These are phyloP conservation scores for Colletotrichum coccodes DNA, from an alignment of 2,329 filamentous ascomycete species.

Conservation along the genomic window DNA sequence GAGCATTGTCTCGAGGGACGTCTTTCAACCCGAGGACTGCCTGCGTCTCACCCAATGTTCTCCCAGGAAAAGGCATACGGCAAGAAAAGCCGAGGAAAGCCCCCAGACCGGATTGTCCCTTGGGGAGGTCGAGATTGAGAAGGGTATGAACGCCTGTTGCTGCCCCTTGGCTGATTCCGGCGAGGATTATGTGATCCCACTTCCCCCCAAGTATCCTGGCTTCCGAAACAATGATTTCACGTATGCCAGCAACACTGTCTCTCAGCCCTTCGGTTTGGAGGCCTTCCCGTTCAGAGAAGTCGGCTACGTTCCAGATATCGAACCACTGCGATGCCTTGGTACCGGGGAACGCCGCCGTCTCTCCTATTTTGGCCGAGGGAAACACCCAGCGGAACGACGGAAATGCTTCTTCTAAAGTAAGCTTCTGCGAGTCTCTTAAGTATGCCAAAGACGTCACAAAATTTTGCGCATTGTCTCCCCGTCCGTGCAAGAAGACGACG, in stretches of 20 bases:
- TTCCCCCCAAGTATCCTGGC: slow-evolving; percentile 46
- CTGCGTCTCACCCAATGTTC: slow-evolving; percentile 43
- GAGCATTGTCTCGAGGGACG: slow-evolving; percentile 38
- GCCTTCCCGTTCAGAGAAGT: slow-evolving; percentile 53
- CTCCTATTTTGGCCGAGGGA: slow-evolving; percentile 50
- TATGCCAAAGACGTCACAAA: slow-evolving; percentile 44
- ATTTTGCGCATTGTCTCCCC: slow-evolving; percentile 49
- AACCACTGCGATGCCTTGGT: slow-evolving; percentile 56
- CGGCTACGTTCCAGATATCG: slow-evolving; percentile 55
- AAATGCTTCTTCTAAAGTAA: slow-evolving; percentile 49
- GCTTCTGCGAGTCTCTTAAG: slow-evolving; percentile 43
- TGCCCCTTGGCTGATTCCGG: slow-evolving; percentile 58
- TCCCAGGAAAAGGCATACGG: slow-evolving; percentile 47
- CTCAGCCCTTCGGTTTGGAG: slow-evolving; percentile 52
- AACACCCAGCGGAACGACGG: slow-evolving; percentile 62
- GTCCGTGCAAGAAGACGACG: slow-evolving; percentile 56
- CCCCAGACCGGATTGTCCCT: slow-evolving; percentile 34
- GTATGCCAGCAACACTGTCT: slow-evolving; percentile 47
- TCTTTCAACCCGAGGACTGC: slow-evolving; percentile 42
- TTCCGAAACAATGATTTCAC: slow-evolving; percentile 46
- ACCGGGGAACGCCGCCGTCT: slow-evolving; percentile 36
- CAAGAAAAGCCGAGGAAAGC: slow-evolving; percentile 52
- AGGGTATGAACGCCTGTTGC: slow-evolving; percentile 51
- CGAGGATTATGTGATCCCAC: slow-evolving; percentile 52
- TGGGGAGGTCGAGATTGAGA: slow-evolving; percentile 44